Conservation (phyloP, 176 grass and related monocot species). For the Avena insularis region DNA sequence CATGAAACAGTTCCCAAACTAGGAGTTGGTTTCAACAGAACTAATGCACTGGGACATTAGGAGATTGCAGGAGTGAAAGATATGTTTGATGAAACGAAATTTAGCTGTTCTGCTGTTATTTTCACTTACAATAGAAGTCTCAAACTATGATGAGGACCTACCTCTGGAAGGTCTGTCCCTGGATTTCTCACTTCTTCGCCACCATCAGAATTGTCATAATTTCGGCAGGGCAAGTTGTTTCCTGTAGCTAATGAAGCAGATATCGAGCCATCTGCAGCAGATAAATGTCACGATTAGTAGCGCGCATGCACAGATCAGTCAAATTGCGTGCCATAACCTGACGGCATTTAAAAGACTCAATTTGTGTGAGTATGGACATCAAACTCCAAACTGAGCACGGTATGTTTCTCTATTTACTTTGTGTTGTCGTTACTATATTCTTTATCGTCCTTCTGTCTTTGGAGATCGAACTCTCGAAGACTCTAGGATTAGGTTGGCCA, state of each 20-base stretch:
- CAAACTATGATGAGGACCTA: background rate
- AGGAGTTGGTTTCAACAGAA: too few species aligned
- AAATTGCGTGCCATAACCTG: too few species aligned
- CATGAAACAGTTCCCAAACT: background rate
- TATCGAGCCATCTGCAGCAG: background rate
- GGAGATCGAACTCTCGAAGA: too few species aligned
- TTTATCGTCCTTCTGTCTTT: too few species aligned
- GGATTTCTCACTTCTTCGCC: background rate
- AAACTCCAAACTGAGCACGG: background rate
- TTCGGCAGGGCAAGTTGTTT: background rate
- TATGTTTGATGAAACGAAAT: background rate
- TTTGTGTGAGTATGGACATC: background rate
- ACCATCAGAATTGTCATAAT: background rate
- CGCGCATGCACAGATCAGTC: background rate
- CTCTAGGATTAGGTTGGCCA: too few species aligned
- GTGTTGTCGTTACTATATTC: too few species aligned
- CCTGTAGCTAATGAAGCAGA: background rate
- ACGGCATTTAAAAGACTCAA: too few species aligned
- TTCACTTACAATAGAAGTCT: background rate
- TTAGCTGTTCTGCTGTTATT: background rate
- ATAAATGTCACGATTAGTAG: background rate
- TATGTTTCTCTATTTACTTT: background rate
- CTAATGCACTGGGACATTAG: background rate
- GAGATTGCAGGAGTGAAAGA: background rate
- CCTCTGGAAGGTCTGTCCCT: background rate